phyloP scores from a whole-genome alignment of 176 grass and related monocot genomes.

The Triticum turgidum region DNA sequence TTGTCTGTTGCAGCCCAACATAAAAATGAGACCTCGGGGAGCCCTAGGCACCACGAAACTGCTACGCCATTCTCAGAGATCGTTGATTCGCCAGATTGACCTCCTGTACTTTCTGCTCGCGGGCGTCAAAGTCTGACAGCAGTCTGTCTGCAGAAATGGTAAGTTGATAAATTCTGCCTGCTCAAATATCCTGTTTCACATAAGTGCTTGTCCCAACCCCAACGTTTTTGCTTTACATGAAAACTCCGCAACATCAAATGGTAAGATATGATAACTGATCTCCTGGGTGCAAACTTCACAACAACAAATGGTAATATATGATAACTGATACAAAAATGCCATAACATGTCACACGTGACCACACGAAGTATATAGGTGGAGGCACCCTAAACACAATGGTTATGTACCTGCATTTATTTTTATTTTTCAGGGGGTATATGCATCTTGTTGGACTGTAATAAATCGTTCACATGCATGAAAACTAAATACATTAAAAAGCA shows the following conservation, averaged over 20 bases:
- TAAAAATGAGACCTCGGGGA: slow-evolving; percentile 84
- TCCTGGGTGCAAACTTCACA: neutral
- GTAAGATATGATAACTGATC: neutral
- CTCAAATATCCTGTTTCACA: neutral
- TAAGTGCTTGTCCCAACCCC: neutral
- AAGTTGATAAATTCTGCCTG: slow-evolving; percentile 32
- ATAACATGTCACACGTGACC: too few species aligned
- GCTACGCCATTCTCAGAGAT: slow-evolving; percentile 59
- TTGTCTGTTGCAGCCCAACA: slow-evolving; percentile 68
- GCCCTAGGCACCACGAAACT: slow-evolving; percentile 76
- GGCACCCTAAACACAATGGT: too few species aligned
- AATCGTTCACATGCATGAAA: neutral
- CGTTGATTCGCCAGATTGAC: slow-evolving; percentile 59
- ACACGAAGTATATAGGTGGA: too few species aligned
- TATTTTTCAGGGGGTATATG: too few species aligned
- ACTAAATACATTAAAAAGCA: neutral
- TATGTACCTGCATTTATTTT: too few species aligned
- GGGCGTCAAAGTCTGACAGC: slow-evolving; percentile 73
- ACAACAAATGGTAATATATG: neutral
- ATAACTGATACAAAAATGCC: too few species aligned
- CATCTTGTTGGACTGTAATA: too few species aligned
- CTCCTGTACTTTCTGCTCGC: slow-evolving; percentile 81
- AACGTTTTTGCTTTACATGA: neutral
- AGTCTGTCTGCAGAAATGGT: slow-evolving; percentile 84
- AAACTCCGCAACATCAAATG: neutral